These are phyloP conservation scores for Fusarium decemcellulare DNA, from an alignment of 2,329 filamentous ascomycete species.

Conservation along the genomic window DNA sequence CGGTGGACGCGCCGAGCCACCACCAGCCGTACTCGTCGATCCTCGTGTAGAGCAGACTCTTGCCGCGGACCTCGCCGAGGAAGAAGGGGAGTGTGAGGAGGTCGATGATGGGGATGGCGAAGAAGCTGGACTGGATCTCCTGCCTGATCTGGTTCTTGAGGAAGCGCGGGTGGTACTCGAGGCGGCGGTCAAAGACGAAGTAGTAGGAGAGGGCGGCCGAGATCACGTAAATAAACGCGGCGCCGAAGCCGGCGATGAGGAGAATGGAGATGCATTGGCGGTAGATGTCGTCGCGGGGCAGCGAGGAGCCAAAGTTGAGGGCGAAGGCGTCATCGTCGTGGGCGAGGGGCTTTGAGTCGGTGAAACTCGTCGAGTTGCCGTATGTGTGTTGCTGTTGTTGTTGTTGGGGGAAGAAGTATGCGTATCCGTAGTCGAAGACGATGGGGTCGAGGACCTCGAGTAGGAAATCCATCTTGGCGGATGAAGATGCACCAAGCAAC, in stretches of 20 bases:
- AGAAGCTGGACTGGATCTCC: conserved; percentile 60
- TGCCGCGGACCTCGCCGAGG: conserved; percentile 62
- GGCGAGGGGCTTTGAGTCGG: conserved; percentile 22
- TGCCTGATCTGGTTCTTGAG: conserved; percentile 62
- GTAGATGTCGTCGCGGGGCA: conserved; percentile 58
- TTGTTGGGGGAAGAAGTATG: conserved; percentile 53
- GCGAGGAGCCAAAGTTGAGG: conserved; percentile 47
- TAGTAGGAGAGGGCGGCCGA: conserved; percentile 80
- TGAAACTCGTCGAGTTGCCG: conserved; percentile 33
- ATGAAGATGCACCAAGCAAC: neutral
- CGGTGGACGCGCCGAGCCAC: conserved; percentile 56
- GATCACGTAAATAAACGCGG: conserved; percentile 70
- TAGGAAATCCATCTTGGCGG: conserved; percentile 53
- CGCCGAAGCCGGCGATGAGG: conserved; percentile 56
- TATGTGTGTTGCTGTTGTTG: conserved; percentile 15
- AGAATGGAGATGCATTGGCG: conserved; percentile 57
- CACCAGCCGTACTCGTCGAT: conserved; percentile 56
- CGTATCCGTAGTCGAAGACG: conserved; percentile 57
- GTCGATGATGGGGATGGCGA: conserved; percentile 60
- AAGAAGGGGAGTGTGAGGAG: conserved; percentile 62
- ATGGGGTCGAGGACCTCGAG: conserved; percentile 59
- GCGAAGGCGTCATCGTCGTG: conserved; percentile 31
- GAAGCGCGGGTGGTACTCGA: conserved; percentile 63
- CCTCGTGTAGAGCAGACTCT: conserved; percentile 58
- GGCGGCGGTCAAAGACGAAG: conserved; percentile 69